Percentiles rank a stretch among this genome's conserved stretches.
phyloP scores from a whole-genome alignment of 1,139 yeast genomes.

The Casaregolazyma suthepensis region DNA sequence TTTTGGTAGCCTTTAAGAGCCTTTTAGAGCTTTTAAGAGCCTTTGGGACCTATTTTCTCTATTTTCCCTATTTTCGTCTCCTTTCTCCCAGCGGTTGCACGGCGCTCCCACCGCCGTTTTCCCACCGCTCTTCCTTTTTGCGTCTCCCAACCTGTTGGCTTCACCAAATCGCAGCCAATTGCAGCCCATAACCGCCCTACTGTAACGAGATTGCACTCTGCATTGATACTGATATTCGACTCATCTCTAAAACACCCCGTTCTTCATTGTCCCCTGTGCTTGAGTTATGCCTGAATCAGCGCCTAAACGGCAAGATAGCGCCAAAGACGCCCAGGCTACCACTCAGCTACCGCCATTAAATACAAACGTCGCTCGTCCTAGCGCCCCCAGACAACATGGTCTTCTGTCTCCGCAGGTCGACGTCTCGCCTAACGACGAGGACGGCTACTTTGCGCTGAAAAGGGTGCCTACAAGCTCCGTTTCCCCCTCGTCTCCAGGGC shows the following conservation, averaged over 20 bases:
- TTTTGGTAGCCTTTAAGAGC: too few relatives aligned
- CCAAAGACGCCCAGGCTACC: not conserved
- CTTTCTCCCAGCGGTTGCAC: too few relatives aligned
- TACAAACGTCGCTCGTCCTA: not conserved
- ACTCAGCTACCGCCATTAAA: not conserved
- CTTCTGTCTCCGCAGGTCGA: not conserved
- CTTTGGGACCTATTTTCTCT: too few relatives aligned
- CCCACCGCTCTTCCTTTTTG: too few relatives aligned
- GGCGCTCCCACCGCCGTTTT: too few relatives aligned
- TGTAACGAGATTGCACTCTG: not conserved
- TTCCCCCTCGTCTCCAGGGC: conserved; percentile 1
- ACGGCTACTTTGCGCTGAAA: not conserved
- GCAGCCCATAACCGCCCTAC: too few relatives aligned
- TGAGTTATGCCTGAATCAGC: not conserved
- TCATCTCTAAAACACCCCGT: not conserved
- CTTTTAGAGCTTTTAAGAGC: too few relatives aligned
- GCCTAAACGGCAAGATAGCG: not conserved
- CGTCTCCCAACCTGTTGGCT: too few relatives aligned
- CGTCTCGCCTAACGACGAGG: not conserved
- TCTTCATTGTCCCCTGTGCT: not conserved
- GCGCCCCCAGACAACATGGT: not conserved
- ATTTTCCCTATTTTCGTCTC: too few relatives aligned
- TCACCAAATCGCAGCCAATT: too few relatives aligned
- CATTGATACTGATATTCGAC: not conserved
- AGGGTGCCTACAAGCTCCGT: not conserved